Evolutionary conservation across 768 basidiomycete genomes (phyloP).

Genomic region (Sarcodon aspratus): DNA sequence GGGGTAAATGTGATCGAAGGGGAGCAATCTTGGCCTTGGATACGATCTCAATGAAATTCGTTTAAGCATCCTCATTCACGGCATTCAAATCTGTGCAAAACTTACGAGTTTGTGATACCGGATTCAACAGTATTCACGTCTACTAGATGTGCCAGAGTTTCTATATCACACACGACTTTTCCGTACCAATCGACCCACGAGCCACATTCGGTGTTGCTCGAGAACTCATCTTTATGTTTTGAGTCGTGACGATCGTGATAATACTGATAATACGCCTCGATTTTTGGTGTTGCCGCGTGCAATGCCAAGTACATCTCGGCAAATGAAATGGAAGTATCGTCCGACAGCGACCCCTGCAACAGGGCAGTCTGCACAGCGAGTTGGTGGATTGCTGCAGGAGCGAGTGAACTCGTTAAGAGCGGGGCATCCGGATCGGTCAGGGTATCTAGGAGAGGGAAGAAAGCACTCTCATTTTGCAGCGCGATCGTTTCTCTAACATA

Average conservation of each 20-base stretch:
- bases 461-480: conserved; percentile 56
- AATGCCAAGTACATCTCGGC: conserved; percentile 68
- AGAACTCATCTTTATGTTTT: conserved; percentile 12
- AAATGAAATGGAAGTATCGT: conserved; percentile 37
- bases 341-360: conserved; percentile 33
- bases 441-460: conserved; percentile 67
- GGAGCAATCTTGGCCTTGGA: conserved; percentile 34
- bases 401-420: conserved; percentile 21
- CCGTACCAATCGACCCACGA: conserved; percentile 88
- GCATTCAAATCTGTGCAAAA: conserved; percentile 14
- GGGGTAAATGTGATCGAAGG: conserved; percentile 73
- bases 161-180: conserved; percentile 53
- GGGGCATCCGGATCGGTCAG: conserved; percentile 41
- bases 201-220: conserved; percentile 26
- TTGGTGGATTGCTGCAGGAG: conserved; percentile 42
- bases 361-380: conserved; percentile 40
- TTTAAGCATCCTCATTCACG: not conserved
- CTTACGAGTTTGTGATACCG: conserved; percentile 7
- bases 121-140: conserved; percentile 36
- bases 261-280: conserved; percentile 76
- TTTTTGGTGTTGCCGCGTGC: conserved; percentile 67
- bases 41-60: not conserved
- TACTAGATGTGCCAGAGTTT: conserved; percentile 42
- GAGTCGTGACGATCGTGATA: conserved; percentile 29
- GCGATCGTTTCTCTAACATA: conserved; percentile 68